A percentile compares a stretch with the other conserved stretches of the same genome.
Evolutionary conservation across 2,329 filamentous ascomycete species (phyloP).

Genomic region (Ophiostoma novo-ulmi): DNA sequence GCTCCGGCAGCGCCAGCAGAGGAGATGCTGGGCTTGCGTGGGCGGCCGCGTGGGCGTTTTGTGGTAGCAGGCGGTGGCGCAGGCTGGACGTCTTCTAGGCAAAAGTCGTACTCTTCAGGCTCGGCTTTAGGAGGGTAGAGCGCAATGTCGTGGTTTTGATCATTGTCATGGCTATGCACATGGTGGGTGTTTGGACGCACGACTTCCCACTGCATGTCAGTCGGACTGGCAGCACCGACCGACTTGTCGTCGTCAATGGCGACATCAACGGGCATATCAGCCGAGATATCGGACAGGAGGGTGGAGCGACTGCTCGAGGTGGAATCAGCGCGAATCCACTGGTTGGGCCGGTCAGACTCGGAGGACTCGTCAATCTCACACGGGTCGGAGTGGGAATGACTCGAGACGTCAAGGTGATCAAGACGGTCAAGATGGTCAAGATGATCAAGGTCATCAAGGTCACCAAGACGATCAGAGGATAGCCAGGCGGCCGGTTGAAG

Average conservation of each 20-base stretch:
- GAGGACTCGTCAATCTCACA: constrained; percentile 28
- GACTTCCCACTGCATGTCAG: constrained; percentile 44
- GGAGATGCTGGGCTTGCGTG: constrained; percentile 70
- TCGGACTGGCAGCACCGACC: not conserved
- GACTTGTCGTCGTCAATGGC: constrained; percentile 27
- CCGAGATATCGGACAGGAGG: constrained; percentile 34
- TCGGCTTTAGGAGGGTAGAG: constrained; percentile 36
- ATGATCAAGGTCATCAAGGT: not conserved
- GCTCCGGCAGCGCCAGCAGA: constrained; percentile 47
- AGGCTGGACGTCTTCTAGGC: constrained; percentile 49
- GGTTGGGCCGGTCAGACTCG: constrained; percentile 35
- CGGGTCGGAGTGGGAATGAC: not conserved
- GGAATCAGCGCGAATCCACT: constrained; percentile 35
- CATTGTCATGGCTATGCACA: not conserved
- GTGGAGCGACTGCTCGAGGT: constrained; percentile 30
- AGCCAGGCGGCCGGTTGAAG: not conserved
- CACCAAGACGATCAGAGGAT: not conserved
- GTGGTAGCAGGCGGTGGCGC: constrained; percentile 36
- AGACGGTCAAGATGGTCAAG: not conserved
- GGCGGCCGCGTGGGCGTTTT: constrained; percentile 70
- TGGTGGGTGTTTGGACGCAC: constrained; percentile 34
- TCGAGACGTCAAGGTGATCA: constrained; percentile 32
- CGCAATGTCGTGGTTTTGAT: not conserved
- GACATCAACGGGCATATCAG: constrained; percentile 35
- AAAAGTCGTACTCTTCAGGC: constrained; percentile 49